phyloP scores from a whole-genome alignment of 1,284 basidiomycete genomes.

The Amylostereum areolatum region DNA sequence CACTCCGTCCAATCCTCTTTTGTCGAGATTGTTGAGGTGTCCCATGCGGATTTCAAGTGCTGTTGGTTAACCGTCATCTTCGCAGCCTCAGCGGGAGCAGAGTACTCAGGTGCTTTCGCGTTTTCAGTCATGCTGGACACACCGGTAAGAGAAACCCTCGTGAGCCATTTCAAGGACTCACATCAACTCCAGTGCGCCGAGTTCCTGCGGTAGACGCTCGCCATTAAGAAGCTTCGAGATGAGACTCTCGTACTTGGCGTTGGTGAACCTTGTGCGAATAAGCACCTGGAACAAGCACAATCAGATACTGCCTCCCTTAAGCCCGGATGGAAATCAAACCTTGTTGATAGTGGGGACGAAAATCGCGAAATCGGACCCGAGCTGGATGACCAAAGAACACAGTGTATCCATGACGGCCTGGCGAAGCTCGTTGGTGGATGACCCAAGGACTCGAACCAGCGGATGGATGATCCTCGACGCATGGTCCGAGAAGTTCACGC shows the following conservation, averaged over 20 bases:
- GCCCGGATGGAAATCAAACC: slow-evolving; percentile 38
- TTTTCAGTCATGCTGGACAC: slow-evolving; percentile 46
- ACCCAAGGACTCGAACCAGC: slow-evolving; percentile 81
- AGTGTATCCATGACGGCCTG: slow-evolving; percentile 91
- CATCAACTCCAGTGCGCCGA: slow-evolving; percentile 54
- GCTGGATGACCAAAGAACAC: slow-evolving; percentile 87
- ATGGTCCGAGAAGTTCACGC: slow-evolving; percentile 99
- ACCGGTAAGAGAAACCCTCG: slow-evolving; percentile 7
- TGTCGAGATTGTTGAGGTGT: slow-evolving; percentile 75
- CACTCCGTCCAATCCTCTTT: slow-evolving; percentile 95
- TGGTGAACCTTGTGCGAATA: slow-evolving; percentile 75
- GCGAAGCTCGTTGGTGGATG: slow-evolving; percentile 78
- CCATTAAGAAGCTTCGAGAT: slow-evolving; percentile 89
- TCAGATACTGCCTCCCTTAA: background rate
- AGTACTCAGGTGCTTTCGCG: slow-evolving; percentile 60
- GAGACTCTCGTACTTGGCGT: slow-evolving; percentile 84
- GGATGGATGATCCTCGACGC: slow-evolving; percentile 97
- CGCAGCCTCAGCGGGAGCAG: slow-evolving; percentile 74
- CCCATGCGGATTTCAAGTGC: slow-evolving; percentile 97
- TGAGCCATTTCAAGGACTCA: slow-evolving; percentile 25
- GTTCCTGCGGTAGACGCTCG: slow-evolving; percentile 82
- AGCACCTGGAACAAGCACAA: slow-evolving; percentile 49
- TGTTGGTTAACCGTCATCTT: slow-evolving; percentile 97
- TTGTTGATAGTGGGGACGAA: slow-evolving; percentile 98
- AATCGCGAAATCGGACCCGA: slow-evolving; percentile 95